Conservation (phyloP, 1,139 yeast genomes). For the Hemisphaericaspora subhashii region DNA sequence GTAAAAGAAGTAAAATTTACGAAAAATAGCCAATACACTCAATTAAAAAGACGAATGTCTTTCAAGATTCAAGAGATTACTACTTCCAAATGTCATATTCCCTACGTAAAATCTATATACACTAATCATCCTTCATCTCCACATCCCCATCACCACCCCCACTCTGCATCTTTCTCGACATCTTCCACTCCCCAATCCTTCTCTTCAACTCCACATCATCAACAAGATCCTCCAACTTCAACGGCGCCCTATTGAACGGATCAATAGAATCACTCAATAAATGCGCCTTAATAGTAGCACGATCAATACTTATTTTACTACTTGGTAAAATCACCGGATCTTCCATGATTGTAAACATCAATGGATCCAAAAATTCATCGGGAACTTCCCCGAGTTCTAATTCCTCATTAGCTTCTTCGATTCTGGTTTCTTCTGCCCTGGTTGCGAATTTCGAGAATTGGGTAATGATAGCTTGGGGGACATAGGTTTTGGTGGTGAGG, state of each 20-base stretch:
- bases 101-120: too few species aligned
- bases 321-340: conserved; percentile 93
- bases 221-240: conserved; percentile 81
- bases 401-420: conserved; percentile 77
- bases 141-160: conserved; percentile 18
- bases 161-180: conserved; percentile 28
- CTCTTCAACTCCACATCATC: conserved; percentile 69
- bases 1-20: too few species aligned
- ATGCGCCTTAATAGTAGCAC: conserved; percentile 92
- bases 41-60: too few species aligned
- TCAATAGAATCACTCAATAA: conserved; percentile 92
- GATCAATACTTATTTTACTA: conserved; percentile 79
- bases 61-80: too few species aligned
- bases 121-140: conserved; percentile 23
- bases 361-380: conserved; percentile 94
- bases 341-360: conserved; percentile 93
- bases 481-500: conserved; percentile 53
- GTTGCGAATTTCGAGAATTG: conserved; percentile 57
- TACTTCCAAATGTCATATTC: too few species aligned
- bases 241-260: conserved; percentile 93
- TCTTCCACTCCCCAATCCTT: conserved; percentile 61
- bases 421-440: conserved; percentile 59
- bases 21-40: too few species aligned
- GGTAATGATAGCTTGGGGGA: conserved; percentile 53
- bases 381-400: conserved; percentile 90